These are phyloP conservation scores for Pichia norvegensis DNA, from an alignment of 1,139 yeast genomes.

Conservation along the genomic window DNA sequence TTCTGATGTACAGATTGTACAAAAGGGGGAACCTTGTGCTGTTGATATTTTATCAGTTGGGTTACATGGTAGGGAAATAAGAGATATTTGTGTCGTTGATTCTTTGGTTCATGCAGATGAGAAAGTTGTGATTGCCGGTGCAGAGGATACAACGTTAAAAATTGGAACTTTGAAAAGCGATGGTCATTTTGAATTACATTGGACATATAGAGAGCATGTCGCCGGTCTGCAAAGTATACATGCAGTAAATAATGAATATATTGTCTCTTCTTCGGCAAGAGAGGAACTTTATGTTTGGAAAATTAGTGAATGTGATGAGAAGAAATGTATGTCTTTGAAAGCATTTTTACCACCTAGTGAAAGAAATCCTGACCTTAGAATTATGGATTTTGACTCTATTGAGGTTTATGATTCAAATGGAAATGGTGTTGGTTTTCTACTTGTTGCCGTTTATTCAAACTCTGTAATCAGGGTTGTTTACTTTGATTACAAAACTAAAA, in stretches of 20 bases:
- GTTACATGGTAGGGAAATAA: constrained; percentile 83
- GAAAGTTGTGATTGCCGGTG: constrained; percentile 57
- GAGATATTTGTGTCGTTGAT: constrained; percentile 51
- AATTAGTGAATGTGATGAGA: constrained; percentile 47
- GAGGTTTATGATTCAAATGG: constrained; percentile 16
- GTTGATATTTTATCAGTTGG: constrained; percentile 42
- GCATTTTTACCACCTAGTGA: constrained; percentile 41
- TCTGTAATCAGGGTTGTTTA: constrained; percentile 65
- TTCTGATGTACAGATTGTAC: constrained; percentile 32
- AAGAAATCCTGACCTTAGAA: constrained; percentile 70
- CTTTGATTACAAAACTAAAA: constrained; percentile 32
- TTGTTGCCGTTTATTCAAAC: constrained; percentile 77
- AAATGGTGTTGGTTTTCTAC: constrained; percentile 38
- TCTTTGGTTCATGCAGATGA: constrained; percentile 19
- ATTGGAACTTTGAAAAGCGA: constrained; percentile 38
- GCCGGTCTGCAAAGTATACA: constrained; percentile 78
- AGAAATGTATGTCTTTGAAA: constrained; percentile 39
- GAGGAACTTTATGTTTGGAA: constrained; percentile 87
- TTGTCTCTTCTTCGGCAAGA: constrained; percentile 74
- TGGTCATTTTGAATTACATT: constrained; percentile 40
- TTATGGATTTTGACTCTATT: constrained; percentile 69
- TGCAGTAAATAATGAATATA: constrained; percentile 47
- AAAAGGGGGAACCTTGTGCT: constrained; percentile 16
- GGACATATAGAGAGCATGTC: constrained; percentile 73
- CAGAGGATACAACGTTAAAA: constrained; percentile 80